Evolutionary conservation across 2,329 filamentous ascomycete species (phyloP).

Genomic region (Orbilia quercus): DNA sequence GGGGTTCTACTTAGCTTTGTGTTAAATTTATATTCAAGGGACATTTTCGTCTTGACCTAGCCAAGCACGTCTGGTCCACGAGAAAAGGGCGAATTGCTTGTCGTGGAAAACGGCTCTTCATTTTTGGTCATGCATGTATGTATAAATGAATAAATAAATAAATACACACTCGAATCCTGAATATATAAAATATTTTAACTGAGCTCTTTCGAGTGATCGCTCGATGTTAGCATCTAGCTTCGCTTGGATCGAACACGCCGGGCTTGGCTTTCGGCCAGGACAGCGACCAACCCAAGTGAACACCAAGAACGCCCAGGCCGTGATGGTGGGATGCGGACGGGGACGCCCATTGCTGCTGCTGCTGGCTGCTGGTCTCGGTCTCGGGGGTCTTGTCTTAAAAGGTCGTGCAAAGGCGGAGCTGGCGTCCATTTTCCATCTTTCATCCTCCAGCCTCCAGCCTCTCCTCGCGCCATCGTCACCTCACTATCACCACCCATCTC

Average conservation of each 20-base stretch:
- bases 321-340: conserved; percentile 41
- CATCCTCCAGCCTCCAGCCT: conserved; percentile 4
- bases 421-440: too few relatives aligned
- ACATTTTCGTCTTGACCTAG: too few relatives aligned
- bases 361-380: neutral
- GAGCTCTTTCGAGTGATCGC: too few relatives aligned
- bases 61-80: too few relatives aligned
- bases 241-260: too few relatives aligned
- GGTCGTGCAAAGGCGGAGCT: conserved; percentile 11
- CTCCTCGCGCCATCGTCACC: conserved; percentile 12
- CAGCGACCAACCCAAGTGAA: conserved; percentile 25
- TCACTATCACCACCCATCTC: neutral
- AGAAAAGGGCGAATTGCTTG: too few relatives aligned
- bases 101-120: conserved; percentile 7
- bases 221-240: too few relatives aligned
- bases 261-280: conserved; percentile 32
- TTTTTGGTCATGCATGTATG: conserved; percentile 29
- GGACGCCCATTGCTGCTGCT: conserved; percentile 9
- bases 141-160: too few relatives aligned
- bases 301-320: conserved; percentile 56
- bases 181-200: too few relatives aligned
- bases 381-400: conserved; percentile 23
- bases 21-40: too few relatives aligned
- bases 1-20: conserved; percentile 13
- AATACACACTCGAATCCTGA: too few relatives aligned